Evolutionary conservation across 148 eudicot genomes (phyloP).

Genomic region (Linanthus parryae): DNA sequence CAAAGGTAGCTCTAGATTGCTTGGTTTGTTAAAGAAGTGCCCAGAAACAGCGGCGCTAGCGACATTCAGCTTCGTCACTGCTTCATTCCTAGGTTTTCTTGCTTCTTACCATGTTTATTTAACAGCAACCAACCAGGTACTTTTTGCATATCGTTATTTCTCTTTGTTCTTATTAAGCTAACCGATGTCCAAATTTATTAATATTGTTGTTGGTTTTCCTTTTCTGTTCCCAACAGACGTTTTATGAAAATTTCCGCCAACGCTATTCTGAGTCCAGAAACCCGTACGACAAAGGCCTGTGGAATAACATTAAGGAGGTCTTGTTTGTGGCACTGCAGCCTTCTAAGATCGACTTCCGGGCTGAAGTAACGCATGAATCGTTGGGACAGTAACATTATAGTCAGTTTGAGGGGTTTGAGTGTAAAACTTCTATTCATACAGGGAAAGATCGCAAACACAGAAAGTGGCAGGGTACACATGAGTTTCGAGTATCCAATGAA

Average conservation of each 20-base stretch:
- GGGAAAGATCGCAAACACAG: no score
- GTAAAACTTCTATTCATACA: no score
- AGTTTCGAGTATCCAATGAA: no score
- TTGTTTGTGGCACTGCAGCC: slow-evolving; percentile 11
- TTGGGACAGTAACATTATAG: no score
- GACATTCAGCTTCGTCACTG: slow-evolving; percentile 12
- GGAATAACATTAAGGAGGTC: slow-evolving; percentile 16
- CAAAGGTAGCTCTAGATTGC: slow-evolving; percentile 3
- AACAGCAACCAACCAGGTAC: slow-evolving; percentile 20
- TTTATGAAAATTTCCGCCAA: slow-evolving; percentile 20
- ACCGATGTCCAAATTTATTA: neutral
- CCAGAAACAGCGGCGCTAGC: slow-evolving; percentile 20
- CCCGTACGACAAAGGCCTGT: slow-evolving; percentile 15
- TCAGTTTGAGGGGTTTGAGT: no score
- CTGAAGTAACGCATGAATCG: slow-evolving; percentile 9
- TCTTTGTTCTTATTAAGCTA: neutral
- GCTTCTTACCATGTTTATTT: slow-evolving; percentile 17
- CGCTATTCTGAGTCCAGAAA: slow-evolving; percentile 10
- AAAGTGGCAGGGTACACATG: no score
- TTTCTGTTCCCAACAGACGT: slow-evolving; percentile 8
- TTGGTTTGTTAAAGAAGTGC: slow-evolving; percentile 13
- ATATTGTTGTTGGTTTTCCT: neutral
- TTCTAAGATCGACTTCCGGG: slow-evolving; percentile 13
- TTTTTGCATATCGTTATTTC: neutral
- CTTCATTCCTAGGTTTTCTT: slow-evolving; percentile 12